Base-by-base conservation (phyloP, 208 protist species). In the Crithidia sp. region DNA sequence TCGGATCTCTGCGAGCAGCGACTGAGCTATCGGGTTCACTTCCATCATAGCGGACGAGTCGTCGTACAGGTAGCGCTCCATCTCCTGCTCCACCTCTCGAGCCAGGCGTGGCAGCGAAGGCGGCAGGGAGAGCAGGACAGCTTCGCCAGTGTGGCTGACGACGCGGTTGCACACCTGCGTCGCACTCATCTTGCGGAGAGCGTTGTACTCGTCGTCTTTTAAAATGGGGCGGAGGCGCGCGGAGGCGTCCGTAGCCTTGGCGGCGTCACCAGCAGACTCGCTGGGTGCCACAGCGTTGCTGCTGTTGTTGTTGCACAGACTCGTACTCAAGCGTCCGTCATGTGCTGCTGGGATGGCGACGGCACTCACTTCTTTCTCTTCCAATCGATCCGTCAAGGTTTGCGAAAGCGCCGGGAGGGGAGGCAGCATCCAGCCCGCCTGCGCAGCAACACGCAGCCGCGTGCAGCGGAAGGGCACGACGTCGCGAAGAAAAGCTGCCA, bases 51-150 rank as follows among this genome's bases (percentile, higher is more conserved):
- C 89, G 12, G 76, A 69, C 43, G 82, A 71, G 58, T 91, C 84
- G 37, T 94, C 89, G 70, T 79, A 89, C 0, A 94, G 66, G 67
- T 91, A 84, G 53, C 89, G 88, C 74, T 94, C 85, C 59, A 94
- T 65, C 62, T 90, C 85, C 58, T 90, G 76, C 72, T 94, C 85
- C 65, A 91, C 86, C 62, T 88, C 82, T n/a, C 82, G 78, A 41
- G 86, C 79, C 59, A 94, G 66, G 13, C 73, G 67, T 3, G 85
- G 79, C 43, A 84, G 67, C 19, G 71, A 53, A 6, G 77, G 49
- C 8, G 86, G 81, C 56, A 90, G 74, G 9, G 79, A 83, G n/a
- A 94, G 65, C 8, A 94, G 70, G 3, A 91, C 74, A 0, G 80
- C 79, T 74, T 94, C 85, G n/a, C 79, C 74, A 7, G 82, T 75